Evolutionary conservation across 768 basidiomycete genomes (phyloP).

Genomic region (Obba rivulosa): DNA sequence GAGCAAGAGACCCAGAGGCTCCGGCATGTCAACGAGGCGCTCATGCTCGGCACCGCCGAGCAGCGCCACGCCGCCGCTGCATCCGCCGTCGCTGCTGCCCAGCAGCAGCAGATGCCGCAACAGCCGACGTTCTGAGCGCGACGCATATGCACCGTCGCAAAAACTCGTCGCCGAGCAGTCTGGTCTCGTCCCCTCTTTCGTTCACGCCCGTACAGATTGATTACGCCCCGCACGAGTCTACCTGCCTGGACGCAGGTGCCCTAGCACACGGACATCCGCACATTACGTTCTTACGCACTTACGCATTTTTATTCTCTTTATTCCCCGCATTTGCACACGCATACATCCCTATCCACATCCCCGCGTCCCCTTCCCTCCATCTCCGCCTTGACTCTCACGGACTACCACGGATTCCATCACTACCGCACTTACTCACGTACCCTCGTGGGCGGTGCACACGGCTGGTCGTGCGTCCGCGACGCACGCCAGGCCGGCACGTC

Average conservation of each 20-base stretch:
- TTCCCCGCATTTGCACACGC: constrained; percentile 13
- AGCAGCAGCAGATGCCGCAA: constrained; percentile 37
- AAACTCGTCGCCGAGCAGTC: constrained; percentile 21
- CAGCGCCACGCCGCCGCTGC: constrained; percentile 59
- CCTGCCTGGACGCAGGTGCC: constrained; percentile 54
- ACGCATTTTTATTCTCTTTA: constrained; percentile 27
- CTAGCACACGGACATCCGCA: constrained; percentile 39
- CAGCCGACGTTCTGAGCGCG: constrained; percentile 25
- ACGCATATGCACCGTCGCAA: constrained; percentile 15
- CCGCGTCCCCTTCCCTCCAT: constrained; percentile 2
- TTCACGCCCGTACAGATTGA: constrained; percentile 21
- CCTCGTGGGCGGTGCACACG: constrained; percentile 11
- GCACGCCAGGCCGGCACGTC: constrained; percentile 24
- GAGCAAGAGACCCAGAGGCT: constrained; percentile 79
- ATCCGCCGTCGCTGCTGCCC: constrained; percentile 49
- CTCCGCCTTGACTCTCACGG: constrained; percentile 2
- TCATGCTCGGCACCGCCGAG: constrained; percentile 82
- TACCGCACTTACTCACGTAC: neutral
- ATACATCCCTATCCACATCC: constrained; percentile 4
- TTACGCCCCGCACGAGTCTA: constrained; percentile 15
- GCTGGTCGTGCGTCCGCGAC: constrained; percentile 22
- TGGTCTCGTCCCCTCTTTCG: constrained; percentile 26
- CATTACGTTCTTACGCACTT: constrained; percentile 17
- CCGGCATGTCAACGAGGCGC: constrained; percentile 78
- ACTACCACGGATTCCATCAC: constrained; percentile 5